Evolutionary conservation across 495 filamentous ascomycete genomes (phyloP), one percentile per base, ranked within the genome.

Genomic region (Penicillium mononematosum): DNA sequence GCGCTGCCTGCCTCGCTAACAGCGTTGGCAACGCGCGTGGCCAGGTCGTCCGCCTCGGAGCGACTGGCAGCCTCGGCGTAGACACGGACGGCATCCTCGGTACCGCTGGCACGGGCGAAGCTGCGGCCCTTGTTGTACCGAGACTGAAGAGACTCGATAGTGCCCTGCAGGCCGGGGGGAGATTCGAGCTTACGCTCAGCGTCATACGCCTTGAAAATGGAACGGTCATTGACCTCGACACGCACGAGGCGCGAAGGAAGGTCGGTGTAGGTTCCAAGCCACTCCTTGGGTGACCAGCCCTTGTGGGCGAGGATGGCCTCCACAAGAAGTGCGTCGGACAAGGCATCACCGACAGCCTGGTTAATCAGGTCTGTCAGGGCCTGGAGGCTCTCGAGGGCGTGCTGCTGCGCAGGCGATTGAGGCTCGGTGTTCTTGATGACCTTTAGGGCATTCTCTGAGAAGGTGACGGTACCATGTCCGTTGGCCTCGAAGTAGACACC

Each of bases 401-500:
- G 85, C 60, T 91, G 84, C 73, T 98, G 95, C 12, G 88, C 94
- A 1, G 95, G 93, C 0, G 91, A 96, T 71, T 95, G 87, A 3
- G 94, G 92, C 63, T 90, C 83, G 45, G 86, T 83, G 52, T 77
- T 86, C 55, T 82, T 80, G 75, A 98, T 92, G 27, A 81, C 79
- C 61, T 86, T 87, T 10, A 93, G 69, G 0, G 94, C 92, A 45
- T 85, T 81, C 36, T 86, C 84, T 3, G 91, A 96, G 81, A 98
- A 98, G 39, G 96, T 85, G 24, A 98, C 90, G 24, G 94, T 98
- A 52, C 94, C 94, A 71, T 98, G 94, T 47, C 94, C 94, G 66
- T 98, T 98, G 48, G 94, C 94, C 74, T 98, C 94, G 65, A 98
- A 98, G 74, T 98, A 98, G 51, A 98, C 91, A 42, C 94, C 94